Evolutionary conservation across 1,284 basidiomycete species (phyloP), one percentile per base, ranked within the genome.

Genomic region (Somion occarium): DNA sequence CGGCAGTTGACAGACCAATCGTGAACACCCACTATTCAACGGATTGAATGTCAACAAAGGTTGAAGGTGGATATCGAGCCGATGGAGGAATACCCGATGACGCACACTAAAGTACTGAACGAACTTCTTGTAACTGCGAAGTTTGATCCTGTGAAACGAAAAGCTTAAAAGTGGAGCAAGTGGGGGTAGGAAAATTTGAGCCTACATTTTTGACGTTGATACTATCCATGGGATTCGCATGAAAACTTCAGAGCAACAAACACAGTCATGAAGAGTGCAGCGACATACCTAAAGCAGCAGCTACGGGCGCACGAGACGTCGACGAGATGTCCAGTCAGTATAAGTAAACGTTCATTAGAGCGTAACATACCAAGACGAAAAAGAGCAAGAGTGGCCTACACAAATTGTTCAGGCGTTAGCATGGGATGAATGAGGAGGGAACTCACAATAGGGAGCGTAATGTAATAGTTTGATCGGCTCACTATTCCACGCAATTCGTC

Each of bases 21-120:
- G 79, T 80, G 53, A 80, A 80, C 19, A 78, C 62, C 78, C 79
- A 80, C 76, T 77, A 45, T 3, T 18, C 3, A 7, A n/a, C n/a
- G 24, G 24, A 30, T 4, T 50, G 15, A 37, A 24, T 5, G 20
- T 44, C 22, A 34, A 5, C 3, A 46, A 30, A 22, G 13, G 13
- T 46, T 27, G 42, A 43, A 3, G 30, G 44, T 50, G 15, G 18
- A 39, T 52, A 20, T 23, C 22, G 23, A 39, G 26, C 5, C 15
- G 24, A 25, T 20, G 2, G 15, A 25, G 38, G 38, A 5, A 27
- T n/a, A n/a, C n/a, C n/a, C n/a, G n/a, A n/a, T n/a, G n/a, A 30
- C 54, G 7, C 38, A 56, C 54, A 20, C 22, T 48, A 37, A 44
- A 50, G 5, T 50, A 18, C 22, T 42, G 37, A 2, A 50, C 46